These are phyloP conservation scores for Madurella mycetomatis DNA, from an alignment of 2,329 filamentous ascomycete genomes.

Conservation along the genomic window DNA sequence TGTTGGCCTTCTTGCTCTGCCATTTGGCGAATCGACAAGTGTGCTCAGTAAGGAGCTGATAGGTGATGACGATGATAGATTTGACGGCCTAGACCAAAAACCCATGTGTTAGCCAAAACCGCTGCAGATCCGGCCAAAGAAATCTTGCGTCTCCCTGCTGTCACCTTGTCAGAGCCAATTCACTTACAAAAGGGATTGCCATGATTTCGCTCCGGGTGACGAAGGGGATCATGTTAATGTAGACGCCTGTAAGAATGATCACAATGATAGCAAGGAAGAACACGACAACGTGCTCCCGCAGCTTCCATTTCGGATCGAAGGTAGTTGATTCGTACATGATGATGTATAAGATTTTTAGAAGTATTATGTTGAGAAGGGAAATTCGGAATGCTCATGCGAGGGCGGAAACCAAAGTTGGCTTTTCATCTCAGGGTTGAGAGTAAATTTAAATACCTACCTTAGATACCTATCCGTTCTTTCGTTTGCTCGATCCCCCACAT, in stretches of 20 bases:
- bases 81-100: constrained; percentile 30
- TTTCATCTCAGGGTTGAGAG: too few species aligned
- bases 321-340: neutral
- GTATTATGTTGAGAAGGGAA: too few species aligned
- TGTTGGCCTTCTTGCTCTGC: constrained; percentile 38
- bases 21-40: constrained; percentile 31
- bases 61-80: constrained; percentile 37
- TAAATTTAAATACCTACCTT: too few species aligned
- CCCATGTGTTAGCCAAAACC: neutral
- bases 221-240: neutral
- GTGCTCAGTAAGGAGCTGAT: constrained; percentile 38
- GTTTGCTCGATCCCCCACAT: too few species aligned
- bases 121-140: too few species aligned
- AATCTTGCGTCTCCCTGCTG: too few species aligned
- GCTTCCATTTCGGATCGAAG: constrained; percentile 1
- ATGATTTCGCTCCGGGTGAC: constrained; percentile 7
- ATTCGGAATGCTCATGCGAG: too few species aligned
- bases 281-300: neutral
- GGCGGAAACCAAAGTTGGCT: too few species aligned
- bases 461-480: too few species aligned
- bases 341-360: too few species aligned
- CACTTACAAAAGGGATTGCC: constrained; percentile 3
- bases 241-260: constrained; percentile 4
- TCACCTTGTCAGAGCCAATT: neutral
- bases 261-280: neutral